Evolutionary conservation across 2,329 filamentous ascomycete species (phyloP), one percentile per base, ranked within the genome.

Genomic region (Apiospora marii): DNA sequence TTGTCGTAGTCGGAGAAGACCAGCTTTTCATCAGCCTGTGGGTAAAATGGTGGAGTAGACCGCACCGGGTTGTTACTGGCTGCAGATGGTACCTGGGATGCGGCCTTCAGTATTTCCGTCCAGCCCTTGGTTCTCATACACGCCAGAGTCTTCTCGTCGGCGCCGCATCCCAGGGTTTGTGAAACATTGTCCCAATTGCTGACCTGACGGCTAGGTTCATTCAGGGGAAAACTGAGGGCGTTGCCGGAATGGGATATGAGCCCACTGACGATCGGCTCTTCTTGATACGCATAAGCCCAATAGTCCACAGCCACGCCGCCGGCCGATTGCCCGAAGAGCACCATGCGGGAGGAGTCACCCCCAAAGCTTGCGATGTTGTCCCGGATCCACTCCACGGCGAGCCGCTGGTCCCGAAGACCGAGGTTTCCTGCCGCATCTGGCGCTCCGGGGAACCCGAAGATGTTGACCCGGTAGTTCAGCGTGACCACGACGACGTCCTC

Each of bases 251-350:
- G 81, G 3, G 84, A 79, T 71, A 88, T 85, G 8, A 87, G 78
- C 2, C 82, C 86, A 7, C 80, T 78, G 22, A 84, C 82, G 30
- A 89, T 88, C 7, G 87, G 85, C 53, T 88, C 85, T 0, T 84
- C 72, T 1, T 75, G 64, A 85, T 85, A 87, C 1, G 87, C 84
- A 69, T 87, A 88, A 4, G 84, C 81, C 80, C 85, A 87, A 76
- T 84, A 84, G 73, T 88, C 86, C 0, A 84, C 84, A 0, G 82
- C 78, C 0, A 84, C 80, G 0, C 81, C 72, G 24, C 85, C 83
- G 8, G 85, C 82, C 58, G 83, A 84, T 76, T 84, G 81, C 3
- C 84, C 84, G 51, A 81, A 81, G 22, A 84, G 77, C 0, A 80
- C 79, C 69, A 85, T 84, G 4, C 77, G 74, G 12, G 74, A 68